These are phyloP conservation scores for Metschnikowia vanudenii DNA, from an alignment of 805 yeast species.

Conservation along the genomic window DNA sequence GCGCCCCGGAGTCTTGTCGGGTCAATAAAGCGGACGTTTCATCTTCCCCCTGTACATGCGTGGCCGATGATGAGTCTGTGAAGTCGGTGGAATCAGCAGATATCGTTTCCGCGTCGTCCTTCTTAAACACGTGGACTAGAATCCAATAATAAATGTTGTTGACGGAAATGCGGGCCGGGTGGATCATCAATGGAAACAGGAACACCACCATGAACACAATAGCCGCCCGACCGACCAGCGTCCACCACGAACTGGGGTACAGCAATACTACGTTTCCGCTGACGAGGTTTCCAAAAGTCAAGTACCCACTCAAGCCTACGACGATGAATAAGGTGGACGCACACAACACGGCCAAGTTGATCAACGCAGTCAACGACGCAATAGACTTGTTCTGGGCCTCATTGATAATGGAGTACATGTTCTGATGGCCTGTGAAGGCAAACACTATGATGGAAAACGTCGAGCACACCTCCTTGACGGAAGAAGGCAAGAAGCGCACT, in stretches of 20 bases:
- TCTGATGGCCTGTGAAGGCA: conserved; percentile 95
- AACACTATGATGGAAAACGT: conserved; percentile 90
- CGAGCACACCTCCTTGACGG: conserved; percentile 47
- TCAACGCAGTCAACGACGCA: conserved; percentile 45
- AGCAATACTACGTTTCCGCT: conserved; percentile 75
- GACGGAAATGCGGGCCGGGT: conserved; percentile 83
- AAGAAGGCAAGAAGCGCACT: conserved; percentile 38
- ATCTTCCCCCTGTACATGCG: too few species aligned
- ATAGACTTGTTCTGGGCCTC: conserved; percentile 63
- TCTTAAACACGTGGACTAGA: conserved; percentile 13
- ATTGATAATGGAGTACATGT: conserved; percentile 85
- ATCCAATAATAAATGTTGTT: conserved; percentile 65
- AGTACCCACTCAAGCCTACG: conserved; percentile 81
- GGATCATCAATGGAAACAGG: conserved; percentile 88
- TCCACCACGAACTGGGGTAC: conserved; percentile 59
- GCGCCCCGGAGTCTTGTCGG: not conserved
- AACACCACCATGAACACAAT: conserved; percentile 77
- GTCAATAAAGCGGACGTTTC: conserved; percentile 16
- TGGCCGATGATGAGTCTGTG: too few species aligned
- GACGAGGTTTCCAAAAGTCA: conserved; percentile 65
- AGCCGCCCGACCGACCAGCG: conserved; percentile 76
- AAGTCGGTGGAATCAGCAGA: not conserved
- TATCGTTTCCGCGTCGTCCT: not conserved
- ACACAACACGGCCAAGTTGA: conserved; percentile 51
- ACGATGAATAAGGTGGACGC: conserved; percentile 62